Conservation (phyloP, 345 rosid genomes). For the Eucalyptus virginea region DNA sequence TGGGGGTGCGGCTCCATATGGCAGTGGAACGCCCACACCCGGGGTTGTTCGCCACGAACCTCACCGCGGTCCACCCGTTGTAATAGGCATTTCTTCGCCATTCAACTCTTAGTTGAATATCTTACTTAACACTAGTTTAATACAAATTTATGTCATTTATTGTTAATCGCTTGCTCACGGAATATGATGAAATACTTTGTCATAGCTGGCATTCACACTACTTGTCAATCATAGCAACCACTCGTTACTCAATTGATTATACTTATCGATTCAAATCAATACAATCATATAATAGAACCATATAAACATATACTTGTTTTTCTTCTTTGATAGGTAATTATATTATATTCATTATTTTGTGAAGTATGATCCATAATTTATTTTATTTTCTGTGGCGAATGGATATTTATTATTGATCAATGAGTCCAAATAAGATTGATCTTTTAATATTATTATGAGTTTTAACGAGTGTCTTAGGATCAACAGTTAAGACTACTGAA, state of each 20-base stretch:
- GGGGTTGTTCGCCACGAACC: slow-evolving; percentile 65
- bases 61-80: slow-evolving; percentile 69
- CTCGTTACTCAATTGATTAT: neutral
- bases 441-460: neutral
- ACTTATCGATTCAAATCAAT: neutral
- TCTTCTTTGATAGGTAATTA: neutral
- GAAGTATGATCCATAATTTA: neutral
- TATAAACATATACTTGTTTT: neutral
- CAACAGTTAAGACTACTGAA: neutral
- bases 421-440: neutral
- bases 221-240: neutral
- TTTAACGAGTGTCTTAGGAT: neutral
- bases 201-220: neutral
- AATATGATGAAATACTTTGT: neutral
- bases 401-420: neutral
- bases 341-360: neutral
- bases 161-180: neutral
- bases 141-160: neutral
- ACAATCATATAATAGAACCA: neutral
- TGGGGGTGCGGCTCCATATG: slow-evolving; percentile 85
- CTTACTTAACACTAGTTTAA: neutral
- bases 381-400: neutral
- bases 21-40: slow-evolving; percentile 94
- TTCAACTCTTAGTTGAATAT: neutral
- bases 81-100: neutral